Conservation (phyloP, 768 basidiomycete species). For the Pleurotus tuoliensis region DNA sequence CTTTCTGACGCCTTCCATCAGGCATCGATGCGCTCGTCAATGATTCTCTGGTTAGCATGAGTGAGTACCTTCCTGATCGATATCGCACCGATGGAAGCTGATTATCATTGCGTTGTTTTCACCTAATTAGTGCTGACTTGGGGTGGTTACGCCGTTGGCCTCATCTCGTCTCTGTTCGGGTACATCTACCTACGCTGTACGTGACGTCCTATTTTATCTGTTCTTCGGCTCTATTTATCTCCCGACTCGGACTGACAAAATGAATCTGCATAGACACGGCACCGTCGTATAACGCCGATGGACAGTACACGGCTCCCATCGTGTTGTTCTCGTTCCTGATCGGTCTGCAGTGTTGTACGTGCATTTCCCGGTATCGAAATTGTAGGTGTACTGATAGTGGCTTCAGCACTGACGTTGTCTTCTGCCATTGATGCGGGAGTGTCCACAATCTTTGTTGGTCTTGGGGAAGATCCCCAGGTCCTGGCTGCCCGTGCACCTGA, state of each 20-base stretch:
- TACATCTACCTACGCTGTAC: not conserved
- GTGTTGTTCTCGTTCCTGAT: slow-evolving; percentile 80
- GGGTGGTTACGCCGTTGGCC: slow-evolving; percentile 77
- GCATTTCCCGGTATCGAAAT: not conserved
- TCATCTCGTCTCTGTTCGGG: slow-evolving; percentile 69
- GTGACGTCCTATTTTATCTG: not conserved
- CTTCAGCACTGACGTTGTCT: slow-evolving; percentile 58
- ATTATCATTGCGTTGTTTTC: not conserved
- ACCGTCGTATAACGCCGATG: slow-evolving; percentile 68
- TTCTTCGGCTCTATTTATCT: too few species aligned
- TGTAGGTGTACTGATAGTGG: slow-evolving; percentile 1
- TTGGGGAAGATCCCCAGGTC: slow-evolving; percentile 81
- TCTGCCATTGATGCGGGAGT: slow-evolving; percentile 83
- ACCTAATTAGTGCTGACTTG: slow-evolving; percentile 56
- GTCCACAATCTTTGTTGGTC: slow-evolving; percentile 84
- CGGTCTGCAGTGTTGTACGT: slow-evolving; percentile 67
- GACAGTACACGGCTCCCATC: slow-evolving; percentile 76
- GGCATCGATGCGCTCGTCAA: slow-evolving; percentile 79
- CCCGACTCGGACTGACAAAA: not conserved
- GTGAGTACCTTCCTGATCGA: slow-evolving; percentile 32
- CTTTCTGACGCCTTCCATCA: slow-evolving; percentile 17
- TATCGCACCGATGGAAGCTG: not conserved
- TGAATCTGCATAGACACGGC: slow-evolving; percentile 48
- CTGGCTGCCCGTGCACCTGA: slow-evolving; percentile 69
- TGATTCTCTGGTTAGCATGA: slow-evolving; percentile 77